Base-by-base conservation (phyloP, 2,329 filamentous ascomycete species). In the Claviceps sp. region DNA sequence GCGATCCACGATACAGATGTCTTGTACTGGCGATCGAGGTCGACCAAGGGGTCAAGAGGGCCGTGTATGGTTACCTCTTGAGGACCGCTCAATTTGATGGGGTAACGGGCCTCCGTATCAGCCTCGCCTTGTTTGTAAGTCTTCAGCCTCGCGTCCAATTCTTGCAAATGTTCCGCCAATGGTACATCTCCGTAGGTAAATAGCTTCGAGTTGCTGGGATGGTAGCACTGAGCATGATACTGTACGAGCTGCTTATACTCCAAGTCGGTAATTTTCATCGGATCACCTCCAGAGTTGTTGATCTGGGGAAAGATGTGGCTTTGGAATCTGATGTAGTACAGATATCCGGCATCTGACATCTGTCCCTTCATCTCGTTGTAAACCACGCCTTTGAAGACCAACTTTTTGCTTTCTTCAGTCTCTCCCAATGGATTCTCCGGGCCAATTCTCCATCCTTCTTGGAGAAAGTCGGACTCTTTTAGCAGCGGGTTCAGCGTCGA, bases 321-420 rank as follows among this genome's bases (percentile, higher is more conserved):
- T 64, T 95, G 88, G 68, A 95, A 98, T 50, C 85, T 80, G 59
- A 96, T 95, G 67, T 96, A 97, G 72, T 88, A 98, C 1, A 97
- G 74, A 62, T 98, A 98, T 58, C 88, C 88, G 6, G 91, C 89
- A 66, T 98, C 93, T 2, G 93, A 97, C 84, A 97, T 95, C 64
- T 96, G 90, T 0, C 93, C 93, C 71, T 98, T 98, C 93, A 98
- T 98, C 72, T 98, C 93, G 62, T 98, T 98, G 72, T 97, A 97
- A 1, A 97, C 91, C 1, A 97, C 93, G 26, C 91, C 91, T 71
- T 97, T 97, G 76, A 97, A 97, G 0, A 95, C 87, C 42, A 95
- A 71, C 56, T 81, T 81, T 65, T 82, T 80, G 63, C 82, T 78
- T 52, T 82, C 76, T 61, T 65, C 72, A 9, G 66, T 64, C 55